A percentile compares a stretch with the other conserved stretches of the same genome.
Conservation (phyloP, 1,139 yeast genomes). For the Pichia sp. region DNA sequence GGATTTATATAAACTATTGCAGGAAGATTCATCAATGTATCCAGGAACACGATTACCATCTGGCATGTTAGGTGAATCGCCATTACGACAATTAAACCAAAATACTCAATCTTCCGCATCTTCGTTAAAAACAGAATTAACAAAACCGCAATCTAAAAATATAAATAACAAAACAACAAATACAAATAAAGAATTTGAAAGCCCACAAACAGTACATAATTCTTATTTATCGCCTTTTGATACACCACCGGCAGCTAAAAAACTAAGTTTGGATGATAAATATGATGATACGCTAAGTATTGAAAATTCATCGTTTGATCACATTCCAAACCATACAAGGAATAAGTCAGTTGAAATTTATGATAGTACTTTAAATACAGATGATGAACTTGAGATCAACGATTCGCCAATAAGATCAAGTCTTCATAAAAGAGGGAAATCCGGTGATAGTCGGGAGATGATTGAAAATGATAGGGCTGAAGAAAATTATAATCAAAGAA, state of each 20-base stretch:
- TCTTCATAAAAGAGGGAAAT: slow-evolving; percentile 6
- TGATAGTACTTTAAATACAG: not conserved
- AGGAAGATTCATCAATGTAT: slow-evolving; percentile 13
- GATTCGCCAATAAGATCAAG: not conserved
- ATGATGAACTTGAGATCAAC: not conserved
- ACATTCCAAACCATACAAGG: not conserved
- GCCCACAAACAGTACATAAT: not conserved
- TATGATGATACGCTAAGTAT: not conserved
- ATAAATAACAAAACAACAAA: not conserved
- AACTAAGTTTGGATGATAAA: not conserved
- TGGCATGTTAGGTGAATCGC: not conserved
- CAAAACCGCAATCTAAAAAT: not conserved
- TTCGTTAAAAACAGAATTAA: not conserved
- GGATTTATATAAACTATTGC: slow-evolving; percentile 9
- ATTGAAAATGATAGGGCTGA: slow-evolving; percentile 11
- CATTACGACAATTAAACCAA: not conserved
- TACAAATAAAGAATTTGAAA: not conserved
- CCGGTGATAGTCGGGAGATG: slow-evolving; percentile 4
- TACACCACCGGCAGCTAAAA: slow-evolving; percentile 20
- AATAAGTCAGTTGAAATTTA: not conserved
- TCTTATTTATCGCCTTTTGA: slow-evolving; percentile 20
- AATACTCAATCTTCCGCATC: not conserved
- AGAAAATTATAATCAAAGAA: slow-evolving; percentile 16
- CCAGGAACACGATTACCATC: slow-evolving; percentile 8
- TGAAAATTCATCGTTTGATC: not conserved